Conservation (phyloP, 306 rosid species). For the Casuarina cunninghamiana region DNA sequence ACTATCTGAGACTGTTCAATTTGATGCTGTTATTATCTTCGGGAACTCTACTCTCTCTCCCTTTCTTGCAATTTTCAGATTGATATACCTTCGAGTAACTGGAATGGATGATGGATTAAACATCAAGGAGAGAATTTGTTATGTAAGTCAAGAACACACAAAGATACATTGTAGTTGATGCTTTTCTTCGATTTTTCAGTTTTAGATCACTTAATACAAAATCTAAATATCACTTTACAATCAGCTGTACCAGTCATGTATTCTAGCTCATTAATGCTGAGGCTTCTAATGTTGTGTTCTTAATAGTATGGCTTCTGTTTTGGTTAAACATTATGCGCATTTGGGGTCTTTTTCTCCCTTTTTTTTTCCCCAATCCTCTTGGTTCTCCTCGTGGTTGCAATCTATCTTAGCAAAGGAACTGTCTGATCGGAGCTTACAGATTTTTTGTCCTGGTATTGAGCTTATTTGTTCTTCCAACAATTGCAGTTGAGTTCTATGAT, state of each 20-base stretch:
- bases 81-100: constrained; percentile 83
- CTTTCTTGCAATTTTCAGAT: constrained; percentile 48
- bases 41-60: neutral
- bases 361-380: neutral
- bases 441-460: constrained; percentile 6
- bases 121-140: constrained; percentile 77
- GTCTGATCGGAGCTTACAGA: constrained; percentile 1
- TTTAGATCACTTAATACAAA: neutral
- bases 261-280: neutral
- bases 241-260: neutral
- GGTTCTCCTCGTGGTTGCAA: neutral
- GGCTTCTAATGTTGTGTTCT: neutral
- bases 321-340: neutral
- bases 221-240: neutral
- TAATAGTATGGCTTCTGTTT: neutral
- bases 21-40: neutral
- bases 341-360: neutral
- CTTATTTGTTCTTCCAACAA: constrained; percentile 17
- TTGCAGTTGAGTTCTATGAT: constrained; percentile 92
- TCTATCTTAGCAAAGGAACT: neutral
- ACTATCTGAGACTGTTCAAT: neutral
- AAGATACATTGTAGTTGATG: constrained; percentile 15
- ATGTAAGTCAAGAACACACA: constrained; percentile 56
- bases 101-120: constrained; percentile 97
- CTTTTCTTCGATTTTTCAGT: neutral